phyloP scores from a whole-genome alignment of 2,329 filamentous ascomycete species.

The Claviceps sp. region DNA sequence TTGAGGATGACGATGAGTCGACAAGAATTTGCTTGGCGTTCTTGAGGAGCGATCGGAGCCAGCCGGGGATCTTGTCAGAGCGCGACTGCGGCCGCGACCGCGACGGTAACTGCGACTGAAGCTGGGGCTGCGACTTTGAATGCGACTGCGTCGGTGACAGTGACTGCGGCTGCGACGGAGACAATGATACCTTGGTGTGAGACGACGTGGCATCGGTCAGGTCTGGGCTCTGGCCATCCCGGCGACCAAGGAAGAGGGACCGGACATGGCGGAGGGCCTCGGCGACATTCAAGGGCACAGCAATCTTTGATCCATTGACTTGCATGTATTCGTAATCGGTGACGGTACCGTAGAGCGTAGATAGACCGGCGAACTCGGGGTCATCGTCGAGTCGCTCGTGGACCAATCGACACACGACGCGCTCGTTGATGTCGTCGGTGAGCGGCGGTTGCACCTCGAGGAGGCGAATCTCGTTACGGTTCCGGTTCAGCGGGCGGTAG shows the following conservation, averaged over 20 bases:
- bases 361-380: slow-evolving; percentile 17
- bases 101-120: slow-evolving; percentile 4
- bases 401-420: slow-evolving; percentile 20
- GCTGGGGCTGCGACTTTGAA: background rate
- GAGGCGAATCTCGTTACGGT: slow-evolving; percentile 18
- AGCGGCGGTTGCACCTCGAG: slow-evolving; percentile 19
- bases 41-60: slow-evolving; percentile 10
- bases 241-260: slow-evolving; percentile 17
- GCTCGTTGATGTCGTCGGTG: slow-evolving; percentile 13
- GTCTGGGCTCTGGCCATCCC: slow-evolving; percentile 1
- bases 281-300: slow-evolving; percentile 16
- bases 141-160: background rate
- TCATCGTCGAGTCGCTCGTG: slow-evolving; percentile 14
- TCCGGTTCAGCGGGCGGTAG: slow-evolving; percentile 10
- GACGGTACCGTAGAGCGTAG: slow-evolving; percentile 17
- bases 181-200: no score
- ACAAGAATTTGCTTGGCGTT: slow-evolving; percentile 6
- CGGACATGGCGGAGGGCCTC: slow-evolving; percentile 20
- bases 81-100: slow-evolving; percentile 6
- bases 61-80: slow-evolving; percentile 9
- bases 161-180: background rate
- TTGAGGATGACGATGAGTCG: slow-evolving; percentile 1
- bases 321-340: slow-evolving; percentile 16
- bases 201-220: background rate
- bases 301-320: slow-evolving; percentile 14